Evolutionary conservation across 164 flowering plant genomes (phyloP).

Genomic region (Magnolia officinalis): DNA sequence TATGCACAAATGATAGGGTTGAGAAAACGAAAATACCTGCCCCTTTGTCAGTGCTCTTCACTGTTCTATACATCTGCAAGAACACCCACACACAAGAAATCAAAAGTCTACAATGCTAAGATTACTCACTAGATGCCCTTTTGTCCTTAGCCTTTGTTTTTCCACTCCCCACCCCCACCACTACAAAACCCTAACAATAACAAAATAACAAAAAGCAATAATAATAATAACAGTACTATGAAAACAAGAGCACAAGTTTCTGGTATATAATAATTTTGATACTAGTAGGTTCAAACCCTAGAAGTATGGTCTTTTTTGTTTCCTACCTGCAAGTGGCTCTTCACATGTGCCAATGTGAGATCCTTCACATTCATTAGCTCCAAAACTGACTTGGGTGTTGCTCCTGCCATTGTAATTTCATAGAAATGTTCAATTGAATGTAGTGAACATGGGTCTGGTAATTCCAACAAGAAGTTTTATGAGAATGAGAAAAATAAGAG

Average conservation of each 20-base stretch:
- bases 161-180: constrained; percentile 25
- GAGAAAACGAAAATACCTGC: constrained; percentile 43
- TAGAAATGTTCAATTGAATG: not conserved
- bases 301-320: not conserved
- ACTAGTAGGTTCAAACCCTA: not conserved
- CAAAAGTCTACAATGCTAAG: constrained; percentile 21
- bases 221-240: not conserved
- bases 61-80: constrained; percentile 79
- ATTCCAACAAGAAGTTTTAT: not conserved
- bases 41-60: constrained; percentile 74
- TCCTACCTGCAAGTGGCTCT: constrained; percentile 86
- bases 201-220: constrained; percentile 2
- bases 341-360: constrained; percentile 91
- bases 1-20: not conserved
- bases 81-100: constrained; percentile 14
- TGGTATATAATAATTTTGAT: not conserved
- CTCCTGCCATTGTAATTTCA: constrained; percentile 44
- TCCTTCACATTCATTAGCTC: constrained; percentile 95
- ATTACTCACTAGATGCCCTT: constrained; percentile 30
- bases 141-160: constrained; percentile 25
- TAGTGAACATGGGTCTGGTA: not conserved
- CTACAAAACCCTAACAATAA: constrained; percentile 23
- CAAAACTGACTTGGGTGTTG: constrained; percentile 87
- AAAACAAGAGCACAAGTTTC: not conserved
- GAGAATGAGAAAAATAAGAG: not conserved